Conservation (phyloP, 2,329 filamentous ascomycete genomes). For the Sphaerulina populicola region DNA sequence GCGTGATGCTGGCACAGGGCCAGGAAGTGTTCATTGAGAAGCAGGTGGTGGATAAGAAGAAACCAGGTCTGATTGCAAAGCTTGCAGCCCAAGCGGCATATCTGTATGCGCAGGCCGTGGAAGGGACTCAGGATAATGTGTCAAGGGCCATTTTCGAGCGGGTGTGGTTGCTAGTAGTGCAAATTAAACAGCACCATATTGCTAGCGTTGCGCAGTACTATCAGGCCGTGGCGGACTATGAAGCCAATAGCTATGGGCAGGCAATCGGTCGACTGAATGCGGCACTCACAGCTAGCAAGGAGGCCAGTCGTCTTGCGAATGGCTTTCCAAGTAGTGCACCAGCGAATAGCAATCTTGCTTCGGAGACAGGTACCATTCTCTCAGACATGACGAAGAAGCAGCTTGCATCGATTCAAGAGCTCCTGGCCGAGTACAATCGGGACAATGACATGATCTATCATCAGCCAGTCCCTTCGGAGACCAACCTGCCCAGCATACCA, state of each 20-base stretch:
- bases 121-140: conserved; percentile 88
- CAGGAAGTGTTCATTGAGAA: conserved; percentile 98
- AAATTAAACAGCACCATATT: conserved; percentile 75
- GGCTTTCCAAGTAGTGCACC: conserved; percentile 73
- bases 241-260: conserved; percentile 75
- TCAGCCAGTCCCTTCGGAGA: conserved; percentile 78
- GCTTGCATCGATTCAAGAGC: conserved; percentile 69
- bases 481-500: conserved; percentile 68
- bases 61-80: conserved; percentile 83
- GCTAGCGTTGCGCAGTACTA: conserved; percentile 85
- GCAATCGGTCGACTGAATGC: conserved; percentile 75
- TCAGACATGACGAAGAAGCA: conserved; percentile 81
- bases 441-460: conserved; percentile 99
- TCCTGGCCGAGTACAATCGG: conserved; percentile 65
- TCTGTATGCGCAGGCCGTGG: conserved; percentile 76
- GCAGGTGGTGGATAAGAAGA: conserved; percentile 86
- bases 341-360: conserved; percentile 70
- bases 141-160: conserved; percentile 88
- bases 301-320: conserved; percentile 67
- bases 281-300: conserved; percentile 68
- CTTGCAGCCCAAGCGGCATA: conserved; percentile 83
- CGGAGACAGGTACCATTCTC: conserved; percentile 66
- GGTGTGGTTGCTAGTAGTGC: conserved; percentile 75
- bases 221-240: conserved; percentile 83
- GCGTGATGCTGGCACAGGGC: conserved; percentile 86